phyloP scores from a whole-genome alignment of 108 stramenopile species.

The Bacterosira constricta region DNA sequence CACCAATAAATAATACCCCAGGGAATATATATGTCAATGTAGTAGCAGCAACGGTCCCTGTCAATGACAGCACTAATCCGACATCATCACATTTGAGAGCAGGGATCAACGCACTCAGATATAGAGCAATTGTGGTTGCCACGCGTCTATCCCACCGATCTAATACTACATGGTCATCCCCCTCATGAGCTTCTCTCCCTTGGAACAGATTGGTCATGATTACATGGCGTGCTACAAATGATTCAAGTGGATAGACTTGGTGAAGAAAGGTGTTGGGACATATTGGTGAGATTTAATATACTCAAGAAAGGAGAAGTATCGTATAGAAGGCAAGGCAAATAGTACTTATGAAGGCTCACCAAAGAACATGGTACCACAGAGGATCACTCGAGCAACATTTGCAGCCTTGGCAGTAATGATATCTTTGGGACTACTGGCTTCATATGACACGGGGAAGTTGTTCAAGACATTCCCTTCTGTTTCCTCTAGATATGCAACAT shows the following conservation, averaged over 20 bases:
- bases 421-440: not conserved
- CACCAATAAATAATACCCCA: slow-evolving; percentile 70
- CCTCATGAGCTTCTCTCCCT: slow-evolving; percentile 80
- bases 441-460: slow-evolving; percentile 43
- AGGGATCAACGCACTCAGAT: slow-evolving; percentile 60
- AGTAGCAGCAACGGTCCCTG: slow-evolving; percentile 72
- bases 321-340: too few relatives aligned
- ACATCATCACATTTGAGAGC: slow-evolving; percentile 61
- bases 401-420: slow-evolving; percentile 35
- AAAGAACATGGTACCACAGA: slow-evolving; percentile 81
- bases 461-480: slow-evolving; percentile 79
- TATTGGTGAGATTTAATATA: too few relatives aligned
- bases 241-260: slow-evolving; percentile 85
- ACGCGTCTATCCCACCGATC: slow-evolving; percentile 79
- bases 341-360: too few relatives aligned
- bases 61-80: slow-evolving; percentile 64
- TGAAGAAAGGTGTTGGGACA: too few relatives aligned
- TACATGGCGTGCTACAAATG: slow-evolving; percentile 82
- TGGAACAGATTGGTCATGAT: slow-evolving; percentile 78
- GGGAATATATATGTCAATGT: slow-evolving; percentile 77
- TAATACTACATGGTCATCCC: slow-evolving; percentile 78
- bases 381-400: slow-evolving; percentile 60
- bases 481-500: slow-evolving; percentile 62
- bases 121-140: slow-evolving; percentile 64
- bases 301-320: too few relatives aligned